phyloP scores from a whole-genome alignment of 73 alveolate genomes.

The Paramecium caudatum region DNA sequence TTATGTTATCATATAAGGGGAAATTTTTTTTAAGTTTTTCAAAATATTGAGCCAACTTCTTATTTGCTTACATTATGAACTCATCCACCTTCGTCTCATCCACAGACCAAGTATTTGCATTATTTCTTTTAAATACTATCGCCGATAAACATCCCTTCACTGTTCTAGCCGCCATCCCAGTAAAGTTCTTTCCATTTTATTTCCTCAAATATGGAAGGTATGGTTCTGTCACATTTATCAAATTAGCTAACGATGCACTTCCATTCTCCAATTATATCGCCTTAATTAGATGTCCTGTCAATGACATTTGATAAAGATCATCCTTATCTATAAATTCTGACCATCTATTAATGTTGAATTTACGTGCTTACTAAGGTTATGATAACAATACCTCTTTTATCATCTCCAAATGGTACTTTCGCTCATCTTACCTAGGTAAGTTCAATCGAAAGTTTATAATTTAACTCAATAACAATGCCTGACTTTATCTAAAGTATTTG shows the following conservation, averaged over 20 bases:
- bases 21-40: conserved; percentile 42
- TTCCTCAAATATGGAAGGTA: conserved; percentile 53
- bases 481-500: background rate
- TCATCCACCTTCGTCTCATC: conserved; percentile 38
- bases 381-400: background rate
- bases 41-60: background rate
- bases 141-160: conserved; percentile 69
- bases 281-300: conserved; percentile 49
- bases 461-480: background rate
- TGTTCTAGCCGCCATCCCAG: background rate
- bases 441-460: background rate
- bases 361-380: background rate
- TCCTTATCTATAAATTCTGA: background rate
- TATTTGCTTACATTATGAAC: conserved; percentile 21
- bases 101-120: conserved; percentile 18
- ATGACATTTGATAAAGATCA: conserved; percentile 41
- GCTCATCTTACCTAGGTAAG: conserved; percentile 21
- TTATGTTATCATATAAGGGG: background rate
- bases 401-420: background rate
- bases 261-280: background rate
- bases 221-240: conserved; percentile 36
- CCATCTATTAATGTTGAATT: conserved; percentile 1
- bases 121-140: conserved; percentile 50
- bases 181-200: conserved; percentile 44
- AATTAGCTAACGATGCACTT: background rate